A percentile compares a stretch with the other conserved stretches of the same genome.
phyloP scores from a whole-genome alignment of 495 filamentous ascomycete genomes.

The Hypoxylon fragiforme region DNA sequence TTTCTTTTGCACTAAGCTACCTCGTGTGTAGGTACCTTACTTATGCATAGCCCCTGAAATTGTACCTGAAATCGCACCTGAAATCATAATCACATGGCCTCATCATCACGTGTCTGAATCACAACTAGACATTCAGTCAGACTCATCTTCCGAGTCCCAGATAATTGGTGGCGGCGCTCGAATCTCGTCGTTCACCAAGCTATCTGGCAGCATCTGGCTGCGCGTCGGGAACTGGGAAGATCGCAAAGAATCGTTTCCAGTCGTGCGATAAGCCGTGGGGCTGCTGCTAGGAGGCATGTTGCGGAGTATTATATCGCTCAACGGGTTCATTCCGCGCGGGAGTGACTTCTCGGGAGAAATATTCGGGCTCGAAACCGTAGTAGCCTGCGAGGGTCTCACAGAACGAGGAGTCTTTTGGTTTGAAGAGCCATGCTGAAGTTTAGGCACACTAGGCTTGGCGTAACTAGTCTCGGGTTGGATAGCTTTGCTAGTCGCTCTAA shows the following conservation, averaged over 20 bases:
- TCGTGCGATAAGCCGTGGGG: constrained; percentile 13
- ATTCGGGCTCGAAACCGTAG: constrained; percentile 45
- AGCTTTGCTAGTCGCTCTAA: constrained; percentile 8
- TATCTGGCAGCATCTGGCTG: constrained; percentile 58
- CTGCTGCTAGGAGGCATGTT: constrained; percentile 24
- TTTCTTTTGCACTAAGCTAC: too few species aligned
- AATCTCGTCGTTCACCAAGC: constrained; percentile 54
- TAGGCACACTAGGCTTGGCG: constrained; percentile 24
- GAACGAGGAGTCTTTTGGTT: constrained; percentile 5
- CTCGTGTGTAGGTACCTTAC: too few species aligned
- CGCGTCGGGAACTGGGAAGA: constrained; percentile 49
- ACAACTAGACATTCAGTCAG: constrained; percentile 13
- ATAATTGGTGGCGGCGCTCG: constrained; percentile 45
- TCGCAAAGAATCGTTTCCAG: constrained; percentile 33
- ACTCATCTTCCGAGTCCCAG: constrained; percentile 54
- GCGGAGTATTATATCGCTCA: constrained; percentile 9
- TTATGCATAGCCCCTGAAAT: too few species aligned
- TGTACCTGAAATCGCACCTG: too few species aligned
- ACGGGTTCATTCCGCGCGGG: constrained; percentile 16
- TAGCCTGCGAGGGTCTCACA: constrained; percentile 49
- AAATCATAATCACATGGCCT: too few species aligned
- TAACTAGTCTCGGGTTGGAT: constrained; percentile 4
- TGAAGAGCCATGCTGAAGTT: constrained; percentile 6
- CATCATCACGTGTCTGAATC: too few species aligned
- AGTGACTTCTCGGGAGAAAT: constrained; percentile 38